Conservation (phyloP, 2,329 filamentous ascomycete species). For the Fusarium coicis region DNA sequence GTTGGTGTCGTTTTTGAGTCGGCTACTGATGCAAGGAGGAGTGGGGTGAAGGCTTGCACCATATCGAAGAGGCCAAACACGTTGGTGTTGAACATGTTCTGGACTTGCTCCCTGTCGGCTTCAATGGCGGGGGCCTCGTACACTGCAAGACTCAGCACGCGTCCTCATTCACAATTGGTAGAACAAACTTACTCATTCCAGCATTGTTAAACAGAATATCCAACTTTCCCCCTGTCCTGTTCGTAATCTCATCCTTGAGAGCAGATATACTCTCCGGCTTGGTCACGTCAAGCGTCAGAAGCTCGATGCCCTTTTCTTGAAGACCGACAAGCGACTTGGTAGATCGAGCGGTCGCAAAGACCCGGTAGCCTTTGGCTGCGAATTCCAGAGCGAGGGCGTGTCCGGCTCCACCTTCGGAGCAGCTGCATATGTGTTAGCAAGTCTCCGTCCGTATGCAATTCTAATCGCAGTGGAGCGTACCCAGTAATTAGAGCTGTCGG, state of each 20-base stretch:
- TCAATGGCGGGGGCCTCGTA: constrained; percentile 21
- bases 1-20: not conserved
- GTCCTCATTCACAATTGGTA: no score
- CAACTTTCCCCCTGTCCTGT: not conserved
- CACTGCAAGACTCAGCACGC: not conserved
- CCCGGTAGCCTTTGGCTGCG: constrained; percentile 3
- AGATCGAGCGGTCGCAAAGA: constrained; percentile 15
- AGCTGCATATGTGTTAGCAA: not conserved
- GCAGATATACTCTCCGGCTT: not conserved
- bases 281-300: constrained; percentile 6
- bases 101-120: not conserved
- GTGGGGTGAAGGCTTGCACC: constrained; percentile 6
- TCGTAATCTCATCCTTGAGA: not conserved
- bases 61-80: constrained; percentile 10
- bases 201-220: constrained; percentile 22
- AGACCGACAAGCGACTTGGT: not conserved
- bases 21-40: not conserved
- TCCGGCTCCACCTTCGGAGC: constrained; percentile 6
- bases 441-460: not conserved
- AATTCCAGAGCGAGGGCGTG: constrained; percentile 14
- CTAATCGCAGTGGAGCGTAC: not conserved
- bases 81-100: not conserved
- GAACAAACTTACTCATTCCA: not conserved
- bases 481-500: not conserved
- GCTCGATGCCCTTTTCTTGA: constrained; percentile 13